Evolutionary conservation across 1,139 yeast genomes (phyloP), one percentile per base, ranked within the genome.

Genomic region (Hansenula lynferdii): DNA sequence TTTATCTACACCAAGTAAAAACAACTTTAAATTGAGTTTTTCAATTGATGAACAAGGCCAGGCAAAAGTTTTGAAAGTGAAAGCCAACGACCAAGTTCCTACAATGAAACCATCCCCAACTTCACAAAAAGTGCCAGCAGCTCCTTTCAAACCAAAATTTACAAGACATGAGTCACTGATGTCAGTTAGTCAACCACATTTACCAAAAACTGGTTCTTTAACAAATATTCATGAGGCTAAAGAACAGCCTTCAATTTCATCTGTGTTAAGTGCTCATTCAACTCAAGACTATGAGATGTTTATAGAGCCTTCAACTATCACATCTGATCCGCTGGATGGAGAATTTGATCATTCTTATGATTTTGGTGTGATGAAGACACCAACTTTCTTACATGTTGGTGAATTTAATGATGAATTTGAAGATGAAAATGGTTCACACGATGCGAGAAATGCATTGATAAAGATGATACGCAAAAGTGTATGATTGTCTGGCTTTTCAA

Each of bases 371-470:
- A n/a, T n/a, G n/a, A n/a, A 8, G 34, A 36, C 9, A 37, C 34
- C 20, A 31, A 35, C 16, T 26, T 42, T 34, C 34, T 39, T 35
- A 26, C 22, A 25, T 14, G 23, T 20, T 15, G 23, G 19, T 18
- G 27, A 23, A 4, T 11, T 11, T 8, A 31, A 16, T 15, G 35
- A 26, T 4, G 35, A 33, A 15, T 15, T 14, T 8, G 35, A 36
- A 14, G 42, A 40, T 25, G 41, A 41, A 11, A 37, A 31, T 14
- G 37, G 36, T 29, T 44, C 34, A 16, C 43, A 32, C 37, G 57
- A 53, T 42, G 57, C 57, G 4, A 53, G 57, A 50, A 50, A 38
- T 12, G 56, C 57, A 4, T 37, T 53, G 41, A 45, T 53, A 18
- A 50, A 48, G 35, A 46, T 50, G 49, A 42, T 53, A 24, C 51